These are phyloP conservation scores for Amanita thiersii DNA, from an alignment of 768 basidiomycete species.

Conservation along the genomic window DNA sequence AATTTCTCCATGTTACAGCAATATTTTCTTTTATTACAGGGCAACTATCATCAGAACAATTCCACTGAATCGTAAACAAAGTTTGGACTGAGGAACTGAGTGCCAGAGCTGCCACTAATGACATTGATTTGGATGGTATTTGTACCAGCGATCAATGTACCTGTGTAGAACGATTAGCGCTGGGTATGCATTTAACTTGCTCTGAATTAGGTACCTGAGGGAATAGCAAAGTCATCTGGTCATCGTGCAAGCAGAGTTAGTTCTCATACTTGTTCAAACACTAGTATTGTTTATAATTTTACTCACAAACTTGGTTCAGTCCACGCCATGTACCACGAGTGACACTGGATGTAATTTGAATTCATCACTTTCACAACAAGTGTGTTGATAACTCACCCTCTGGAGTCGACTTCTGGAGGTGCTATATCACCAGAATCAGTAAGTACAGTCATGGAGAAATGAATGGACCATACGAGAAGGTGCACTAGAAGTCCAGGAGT, in stretches of 20 bases:
- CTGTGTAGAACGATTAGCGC: constrained; percentile 9
- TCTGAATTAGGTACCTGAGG: constrained; percentile 21
- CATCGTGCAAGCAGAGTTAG: too few relatives aligned
- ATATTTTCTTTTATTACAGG: not conserved
- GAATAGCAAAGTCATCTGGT: constrained; percentile 33
- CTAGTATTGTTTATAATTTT: too few relatives aligned
- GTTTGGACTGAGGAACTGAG: constrained; percentile 36
- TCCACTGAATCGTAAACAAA: constrained; percentile 36
- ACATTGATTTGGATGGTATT: constrained; percentile 36
- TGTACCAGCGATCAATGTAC: constrained; percentile 27
- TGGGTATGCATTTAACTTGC: not conserved
- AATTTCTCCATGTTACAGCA: not conserved
- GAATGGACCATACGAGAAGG: constrained; percentile 29
- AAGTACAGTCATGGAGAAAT: not conserved
- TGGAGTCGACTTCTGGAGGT: constrained; percentile 30
- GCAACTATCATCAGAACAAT: constrained; percentile 20
- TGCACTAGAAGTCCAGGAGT: constrained; percentile 32
- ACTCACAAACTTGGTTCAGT: constrained; percentile 33
- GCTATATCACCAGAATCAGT: constrained; percentile 17
- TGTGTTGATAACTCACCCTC: constrained; percentile 29
- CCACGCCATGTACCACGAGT: constrained; percentile 47
- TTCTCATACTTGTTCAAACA: too few relatives aligned
- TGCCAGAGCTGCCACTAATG: constrained; percentile 36
- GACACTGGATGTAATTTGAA: constrained; percentile 20
- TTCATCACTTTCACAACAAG: not conserved